phyloP scores from a whole-genome alignment of 345 rosid species.

The Toxicodendron radicans region DNA sequence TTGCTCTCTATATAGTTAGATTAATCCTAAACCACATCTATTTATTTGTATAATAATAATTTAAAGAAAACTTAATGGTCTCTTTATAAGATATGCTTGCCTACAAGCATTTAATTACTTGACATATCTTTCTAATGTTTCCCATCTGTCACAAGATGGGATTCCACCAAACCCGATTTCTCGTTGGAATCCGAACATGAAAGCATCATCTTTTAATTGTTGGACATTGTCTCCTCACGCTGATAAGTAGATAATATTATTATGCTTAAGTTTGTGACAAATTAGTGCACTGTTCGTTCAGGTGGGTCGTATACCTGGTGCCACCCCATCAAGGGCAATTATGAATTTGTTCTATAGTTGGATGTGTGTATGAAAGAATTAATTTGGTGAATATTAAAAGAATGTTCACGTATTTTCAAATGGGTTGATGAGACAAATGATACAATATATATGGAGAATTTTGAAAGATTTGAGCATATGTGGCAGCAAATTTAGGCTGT shows the following conservation, averaged over 20 bases:
- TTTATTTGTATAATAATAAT: too few species aligned
- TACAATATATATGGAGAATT: too few species aligned
- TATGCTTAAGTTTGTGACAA: not conserved
- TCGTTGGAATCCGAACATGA: slow-evolving; percentile 35
- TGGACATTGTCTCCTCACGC: not conserved
- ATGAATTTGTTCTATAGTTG: not conserved
- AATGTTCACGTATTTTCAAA: not conserved
- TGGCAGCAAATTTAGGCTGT: not conserved
- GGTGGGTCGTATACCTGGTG: not conserved
- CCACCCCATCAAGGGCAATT: not conserved
- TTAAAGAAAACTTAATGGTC: not conserved
- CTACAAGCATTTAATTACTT: not conserved
- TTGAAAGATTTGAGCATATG: too few species aligned
- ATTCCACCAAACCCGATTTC: slow-evolving; percentile 30
- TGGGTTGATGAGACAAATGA: not conserved
- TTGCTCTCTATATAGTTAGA: not conserved
- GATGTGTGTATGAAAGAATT: not conserved
- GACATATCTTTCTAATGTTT: slow-evolving; percentile 19
- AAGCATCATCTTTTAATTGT: slow-evolving; percentile 31
- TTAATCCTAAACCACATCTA: slow-evolving; percentile 10
- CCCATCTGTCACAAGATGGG: slow-evolving; percentile 26
- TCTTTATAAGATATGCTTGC: not conserved
- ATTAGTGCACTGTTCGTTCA: not conserved
- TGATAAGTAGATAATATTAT: not conserved
- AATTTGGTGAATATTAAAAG: not conserved